Evolutionary conservation across 73 alveolate species (phyloP).

Genomic region (Paramecium sonneborni): DNA sequence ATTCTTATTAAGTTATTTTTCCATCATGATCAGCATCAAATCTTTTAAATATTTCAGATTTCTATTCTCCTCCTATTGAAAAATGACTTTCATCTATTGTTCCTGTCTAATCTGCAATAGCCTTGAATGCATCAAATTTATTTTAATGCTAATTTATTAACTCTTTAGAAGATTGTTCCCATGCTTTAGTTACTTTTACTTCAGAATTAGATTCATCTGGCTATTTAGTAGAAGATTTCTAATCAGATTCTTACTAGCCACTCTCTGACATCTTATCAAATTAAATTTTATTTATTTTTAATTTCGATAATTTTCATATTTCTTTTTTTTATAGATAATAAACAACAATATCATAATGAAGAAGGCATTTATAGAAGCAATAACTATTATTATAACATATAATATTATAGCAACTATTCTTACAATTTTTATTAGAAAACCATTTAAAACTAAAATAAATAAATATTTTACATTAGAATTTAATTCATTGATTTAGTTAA

Average conservation of each 20-base stretch:
- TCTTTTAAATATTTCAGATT: conserved; percentile 7
- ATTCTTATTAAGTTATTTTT: not conserved
- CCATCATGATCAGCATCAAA: conserved; percentile 13
- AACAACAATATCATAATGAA: not conserved
- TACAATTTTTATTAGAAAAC: not conserved
- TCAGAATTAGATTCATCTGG: not conserved
- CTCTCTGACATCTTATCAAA: not conserved
- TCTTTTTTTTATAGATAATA: no score
- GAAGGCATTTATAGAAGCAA: not conserved
- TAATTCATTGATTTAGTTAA: not conserved
- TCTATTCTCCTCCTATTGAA: not conserved
- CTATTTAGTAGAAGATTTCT: not conserved
- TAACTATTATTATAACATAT: not conserved
- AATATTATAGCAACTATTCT: not conserved
- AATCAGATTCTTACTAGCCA: not conserved
- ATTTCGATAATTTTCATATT: not conserved
- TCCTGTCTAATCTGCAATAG: conserved; percentile 35
- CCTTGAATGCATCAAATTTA: conserved; percentile 30
- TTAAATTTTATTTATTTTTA: not conserved
- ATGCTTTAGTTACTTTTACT: not conserved
- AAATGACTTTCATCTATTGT: not conserved
- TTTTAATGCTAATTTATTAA: not conserved
- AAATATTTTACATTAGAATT: not conserved
- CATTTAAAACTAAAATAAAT: not conserved
- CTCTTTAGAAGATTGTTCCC: conserved; percentile 1